Conservation (phyloP, 148 eudicot genomes). For the Silene uniflora region DNA sequence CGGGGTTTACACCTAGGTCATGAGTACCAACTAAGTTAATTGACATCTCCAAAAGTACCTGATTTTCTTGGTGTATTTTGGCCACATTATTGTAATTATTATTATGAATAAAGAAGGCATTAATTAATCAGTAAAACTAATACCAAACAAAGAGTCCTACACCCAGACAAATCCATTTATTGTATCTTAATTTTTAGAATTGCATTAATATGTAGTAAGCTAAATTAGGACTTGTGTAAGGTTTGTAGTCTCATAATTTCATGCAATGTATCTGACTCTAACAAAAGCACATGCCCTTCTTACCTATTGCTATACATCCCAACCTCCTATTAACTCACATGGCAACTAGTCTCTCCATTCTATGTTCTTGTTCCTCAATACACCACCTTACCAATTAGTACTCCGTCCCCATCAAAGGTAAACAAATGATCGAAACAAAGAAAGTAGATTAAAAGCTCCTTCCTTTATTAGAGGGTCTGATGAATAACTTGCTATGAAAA, state of each 20-base stretch:
- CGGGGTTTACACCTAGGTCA: too few species aligned
- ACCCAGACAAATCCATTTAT: background rate
- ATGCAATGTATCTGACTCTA: background rate
- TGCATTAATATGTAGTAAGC: background rate
- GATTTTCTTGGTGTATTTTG: too few species aligned
- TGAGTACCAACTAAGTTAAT: too few species aligned
- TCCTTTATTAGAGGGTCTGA: too few species aligned
- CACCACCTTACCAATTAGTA: background rate
- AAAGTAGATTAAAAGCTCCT: too few species aligned
- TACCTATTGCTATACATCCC: slow-evolving; percentile 18
- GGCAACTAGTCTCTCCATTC: slow-evolving; percentile 3
- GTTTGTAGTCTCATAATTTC: background rate
- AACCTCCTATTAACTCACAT: slow-evolving; percentile 26
- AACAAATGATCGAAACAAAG: too few species aligned
- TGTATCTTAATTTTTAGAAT: too few species aligned
- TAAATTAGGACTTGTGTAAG: background rate
- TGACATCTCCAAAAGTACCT: too few species aligned
- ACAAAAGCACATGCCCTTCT: slow-evolving; percentile 22
- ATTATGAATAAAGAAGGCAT: too few species aligned
- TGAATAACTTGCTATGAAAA: too few species aligned
- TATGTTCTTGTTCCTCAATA: background rate
- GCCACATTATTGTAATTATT: too few species aligned
- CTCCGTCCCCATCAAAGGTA: too few species aligned
- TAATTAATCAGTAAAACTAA: background rate
- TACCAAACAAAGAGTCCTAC: background rate